phyloP scores from a whole-genome alignment of 2,329 filamentous ascomycete species.

The Lomentospora prolificans region DNA sequence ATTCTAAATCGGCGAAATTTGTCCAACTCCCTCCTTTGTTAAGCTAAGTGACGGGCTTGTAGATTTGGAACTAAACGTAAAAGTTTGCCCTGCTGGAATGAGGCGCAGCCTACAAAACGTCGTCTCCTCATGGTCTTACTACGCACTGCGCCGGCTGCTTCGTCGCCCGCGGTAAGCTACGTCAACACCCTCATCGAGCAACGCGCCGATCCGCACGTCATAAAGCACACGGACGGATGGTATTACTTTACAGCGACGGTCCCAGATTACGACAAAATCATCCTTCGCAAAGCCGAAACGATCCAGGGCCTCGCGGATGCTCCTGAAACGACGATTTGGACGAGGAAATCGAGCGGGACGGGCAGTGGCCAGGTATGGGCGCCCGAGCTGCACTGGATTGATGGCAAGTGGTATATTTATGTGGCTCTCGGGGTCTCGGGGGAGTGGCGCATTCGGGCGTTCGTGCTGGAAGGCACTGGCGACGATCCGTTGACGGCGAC shows the following conservation, averaged over 20 bases:
- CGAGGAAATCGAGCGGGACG: constrained; percentile 29
- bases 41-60: too few relatives aligned
- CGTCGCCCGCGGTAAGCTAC: constrained; percentile 17
- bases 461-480: constrained; percentile 20
- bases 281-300: constrained; percentile 11
- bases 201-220: constrained; percentile 20
- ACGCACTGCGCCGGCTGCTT: not conserved
- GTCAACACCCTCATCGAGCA: constrained; percentile 19
- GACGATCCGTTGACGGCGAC: constrained; percentile 17
- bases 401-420: constrained; percentile 45
- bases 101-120: not conserved
- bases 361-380: constrained; percentile 40
- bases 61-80: too few relatives aligned
- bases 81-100: too few relatives aligned
- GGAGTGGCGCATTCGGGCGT: constrained; percentile 15
- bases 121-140: not conserved
- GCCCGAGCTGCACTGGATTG: constrained; percentile 41
- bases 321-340: constrained; percentile 19
- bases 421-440: constrained; percentile 22
- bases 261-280: constrained; percentile 12
- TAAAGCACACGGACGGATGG: constrained; percentile 17
- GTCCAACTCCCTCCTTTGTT: too few relatives aligned
- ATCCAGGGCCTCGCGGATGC: constrained; percentile 11
- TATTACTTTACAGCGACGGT: constrained; percentile 15
- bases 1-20: too few relatives aligned